Base-by-base conservation (phyloP, 2,329 filamentous ascomycete species). In the Dactylonectria estremocensis region DNA sequence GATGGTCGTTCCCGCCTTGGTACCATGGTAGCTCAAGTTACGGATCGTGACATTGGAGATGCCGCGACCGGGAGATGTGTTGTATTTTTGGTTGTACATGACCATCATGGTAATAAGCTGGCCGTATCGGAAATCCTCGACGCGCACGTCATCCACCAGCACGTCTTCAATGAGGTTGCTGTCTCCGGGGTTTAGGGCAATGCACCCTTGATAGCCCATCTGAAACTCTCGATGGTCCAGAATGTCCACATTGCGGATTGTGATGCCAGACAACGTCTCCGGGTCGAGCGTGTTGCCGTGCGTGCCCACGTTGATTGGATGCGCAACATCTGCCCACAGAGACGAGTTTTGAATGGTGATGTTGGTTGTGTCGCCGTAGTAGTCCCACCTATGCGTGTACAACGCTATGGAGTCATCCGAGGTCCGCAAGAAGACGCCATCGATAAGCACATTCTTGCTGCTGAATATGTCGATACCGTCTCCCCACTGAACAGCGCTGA, bases 351-450 rank as follows among this genome's bases (percentile, higher is more conserved):
- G 53, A 1, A 64, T 18, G 22, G 53, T 58, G 35, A 64, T 33
- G n/a, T 64, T 64, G 9, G 46, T 55, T 1, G 35, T 40, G 46
- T 58, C 61, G 6, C 61, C 61, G 2, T 58, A 64, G 37, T 22
- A 64, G 2, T 43, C 28, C 13, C 31, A 22, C 8, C 61, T 43
- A n/a, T 58, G 61, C 22, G 40, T 54, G 35, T 63, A 63, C 10
- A 63, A 28, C 14, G 61, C 61, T 1, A 63, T 33, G 13, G 40
- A 63, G 31, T 63, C 61, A 8, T 63, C 61, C 8, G 61, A 63
- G 52, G 48, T 63, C 13, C 37, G 37, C 37, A 40, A 14, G 11
- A 40, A 40, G 37, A 40, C 37, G 13, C 11, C 16, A 13, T 40
- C 37, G 37, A 40, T 16, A 5, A 40, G 37, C 2, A 40, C 37